phyloP scores from a whole-genome alignment of 176 grass and related monocot species.

The Panicum miliaceum region DNA sequence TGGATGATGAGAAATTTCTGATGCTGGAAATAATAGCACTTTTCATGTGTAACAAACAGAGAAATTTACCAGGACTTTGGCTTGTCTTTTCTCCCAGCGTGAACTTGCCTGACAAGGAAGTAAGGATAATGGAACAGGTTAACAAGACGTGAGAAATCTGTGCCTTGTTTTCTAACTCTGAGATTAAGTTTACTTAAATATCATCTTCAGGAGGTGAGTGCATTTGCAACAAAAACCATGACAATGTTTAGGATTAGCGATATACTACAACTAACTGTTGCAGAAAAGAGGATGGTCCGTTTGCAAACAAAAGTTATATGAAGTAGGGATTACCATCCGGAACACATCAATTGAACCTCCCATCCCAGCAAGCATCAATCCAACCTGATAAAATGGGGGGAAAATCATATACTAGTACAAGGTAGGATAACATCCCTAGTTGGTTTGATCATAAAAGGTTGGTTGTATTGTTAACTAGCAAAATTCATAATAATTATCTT shows the following conservation, averaged over 20 bases:
- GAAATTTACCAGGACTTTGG: conserved; percentile 87
- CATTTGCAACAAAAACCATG: conserved; percentile 4
- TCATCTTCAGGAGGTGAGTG: conserved; percentile 5
- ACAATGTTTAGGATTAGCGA: not conserved
- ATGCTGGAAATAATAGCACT: not conserved
- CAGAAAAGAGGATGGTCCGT: conserved; percentile 19
- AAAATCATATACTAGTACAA: not conserved
- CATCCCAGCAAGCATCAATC: conserved; percentile 96
- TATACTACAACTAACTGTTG: not conserved
- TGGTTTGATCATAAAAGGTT: not conserved
- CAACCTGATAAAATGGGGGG: conserved; percentile 71
- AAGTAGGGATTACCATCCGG: conserved; percentile 71
- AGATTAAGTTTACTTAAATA: not conserved
- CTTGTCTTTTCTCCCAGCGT: conserved; percentile 92
- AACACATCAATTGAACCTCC: conserved; percentile 86
- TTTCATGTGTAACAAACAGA: conserved; percentile 20
- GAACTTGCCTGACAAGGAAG: conserved; percentile 65
- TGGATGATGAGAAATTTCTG: not conserved
- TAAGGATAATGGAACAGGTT: conserved; percentile 15
- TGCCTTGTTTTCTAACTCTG: not conserved
- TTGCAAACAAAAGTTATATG: not conserved
- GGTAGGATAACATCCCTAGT: not conserved
- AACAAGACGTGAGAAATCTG: not conserved
- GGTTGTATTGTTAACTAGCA: not conserved
- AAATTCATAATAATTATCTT: not conserved